These are phyloP conservation scores for Phlegmacium glaucopus DNA, from an alignment of 768 basidiomycete genomes.

Conservation along the genomic window DNA sequence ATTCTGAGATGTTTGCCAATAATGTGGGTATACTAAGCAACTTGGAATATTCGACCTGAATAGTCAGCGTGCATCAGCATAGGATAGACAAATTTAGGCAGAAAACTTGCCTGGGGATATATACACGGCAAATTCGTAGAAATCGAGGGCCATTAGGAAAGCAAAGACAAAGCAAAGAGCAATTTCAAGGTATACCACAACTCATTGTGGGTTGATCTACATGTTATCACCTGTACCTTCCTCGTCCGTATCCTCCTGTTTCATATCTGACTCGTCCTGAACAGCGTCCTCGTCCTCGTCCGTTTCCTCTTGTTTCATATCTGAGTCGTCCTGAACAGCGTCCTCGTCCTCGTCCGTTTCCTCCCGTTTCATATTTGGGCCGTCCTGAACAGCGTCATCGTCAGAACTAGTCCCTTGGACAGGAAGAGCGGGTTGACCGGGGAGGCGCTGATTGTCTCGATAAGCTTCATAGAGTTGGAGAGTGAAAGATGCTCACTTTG, in stretches of 20 bases:
- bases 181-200: too few species aligned
- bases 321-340: conserved; percentile 14
- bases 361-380: conserved; percentile 3
- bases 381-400: conserved; percentile 17
- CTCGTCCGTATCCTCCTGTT: conserved; percentile 9
- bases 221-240: conserved; percentile 9
- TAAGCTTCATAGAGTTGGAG: too few species aligned
- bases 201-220: too few species aligned
- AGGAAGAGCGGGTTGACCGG: conserved; percentile 51
- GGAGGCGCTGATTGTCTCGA: conserved; percentile 40
- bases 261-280: conserved; percentile 8
- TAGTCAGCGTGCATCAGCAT: too few species aligned
- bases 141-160: too few species aligned
- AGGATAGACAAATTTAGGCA: too few species aligned
- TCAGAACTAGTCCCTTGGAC: conserved; percentile 17
- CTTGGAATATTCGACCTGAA: too few species aligned
- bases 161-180: too few species aligned
- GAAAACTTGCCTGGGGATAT: too few species aligned
- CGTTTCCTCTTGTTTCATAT: conserved; percentile 5
- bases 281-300: conserved; percentile 18
- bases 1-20: too few species aligned
- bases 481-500: conserved; percentile 44
- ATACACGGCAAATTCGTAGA: too few species aligned
- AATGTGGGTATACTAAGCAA: too few species aligned
- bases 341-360: conserved; percentile 16